These are phyloP conservation scores for Trichophyton verrucosum DNA, from an alignment of 2,329 filamentous ascomycete species.

Conservation along the genomic window DNA sequence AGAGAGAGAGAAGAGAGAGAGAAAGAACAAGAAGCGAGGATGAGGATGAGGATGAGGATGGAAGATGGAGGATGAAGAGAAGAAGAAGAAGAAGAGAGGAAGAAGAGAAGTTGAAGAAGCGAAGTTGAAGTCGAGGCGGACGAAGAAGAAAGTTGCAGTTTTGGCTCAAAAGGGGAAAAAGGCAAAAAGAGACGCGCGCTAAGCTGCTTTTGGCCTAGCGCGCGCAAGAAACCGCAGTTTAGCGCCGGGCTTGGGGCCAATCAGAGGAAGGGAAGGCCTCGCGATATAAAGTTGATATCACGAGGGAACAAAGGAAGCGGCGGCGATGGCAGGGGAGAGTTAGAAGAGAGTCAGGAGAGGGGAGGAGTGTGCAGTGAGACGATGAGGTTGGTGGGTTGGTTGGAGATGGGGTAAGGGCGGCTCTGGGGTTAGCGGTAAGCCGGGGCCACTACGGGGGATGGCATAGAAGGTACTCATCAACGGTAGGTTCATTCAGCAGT, in stretches of 20 bases:
- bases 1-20: slow-evolving; percentile 11
- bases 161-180: slow-evolving; percentile 4
- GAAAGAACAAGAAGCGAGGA: slow-evolving; percentile 12
- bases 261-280: neutral
- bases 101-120: slow-evolving; percentile 9
- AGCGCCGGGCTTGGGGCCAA: neutral
- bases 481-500: neutral
- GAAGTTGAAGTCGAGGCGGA: slow-evolving; percentile 11
- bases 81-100: slow-evolving; percentile 14
- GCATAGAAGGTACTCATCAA: neutral
- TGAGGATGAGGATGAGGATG: slow-evolving; percentile 9
- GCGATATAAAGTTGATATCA: neutral
- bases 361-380: neutral
- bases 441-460: neutral
- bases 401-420: neutral
- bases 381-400: neutral
- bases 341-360: neutral
- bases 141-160: slow-evolving; percentile 9
- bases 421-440: no score
- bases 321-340: neutral
- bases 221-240: neutral
- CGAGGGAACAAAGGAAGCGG: neutral
- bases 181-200: neutral
- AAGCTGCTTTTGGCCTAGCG: slow-evolving; percentile 2
- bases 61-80: slow-evolving; percentile 12